Evolutionary conservation across 495 filamentous ascomycete species (phyloP).

Genomic region (Neurospora sp.): DNA sequence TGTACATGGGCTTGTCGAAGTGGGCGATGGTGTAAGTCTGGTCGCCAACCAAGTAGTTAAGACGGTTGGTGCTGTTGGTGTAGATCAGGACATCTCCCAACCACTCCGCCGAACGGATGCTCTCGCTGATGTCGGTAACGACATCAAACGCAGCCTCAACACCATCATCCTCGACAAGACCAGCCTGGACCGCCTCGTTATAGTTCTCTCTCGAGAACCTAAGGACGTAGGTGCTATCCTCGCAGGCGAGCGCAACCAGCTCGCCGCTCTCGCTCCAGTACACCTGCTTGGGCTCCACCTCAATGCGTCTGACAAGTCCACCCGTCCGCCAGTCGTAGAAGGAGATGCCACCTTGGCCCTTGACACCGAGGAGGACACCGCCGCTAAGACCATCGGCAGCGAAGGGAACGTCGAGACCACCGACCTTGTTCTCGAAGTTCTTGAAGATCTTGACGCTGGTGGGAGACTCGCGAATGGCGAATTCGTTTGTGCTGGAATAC

Average conservation of each 20-base stretch:
- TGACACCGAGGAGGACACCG: constrained; percentile 88
- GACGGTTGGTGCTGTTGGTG: constrained; percentile 88
- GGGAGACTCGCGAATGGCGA: constrained; percentile 86
- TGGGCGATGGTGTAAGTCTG: constrained; percentile 98
- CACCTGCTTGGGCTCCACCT: constrained; percentile 86
- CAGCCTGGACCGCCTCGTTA: constrained; percentile 66
- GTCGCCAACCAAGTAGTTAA: constrained; percentile 97
- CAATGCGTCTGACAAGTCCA: constrained; percentile 81
- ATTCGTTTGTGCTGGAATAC: constrained; percentile 77
- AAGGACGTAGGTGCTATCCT: constrained; percentile 91
- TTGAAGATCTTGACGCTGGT: constrained; percentile 94
- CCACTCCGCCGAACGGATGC: constrained; percentile 92
- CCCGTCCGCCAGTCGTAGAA: constrained; percentile 95
- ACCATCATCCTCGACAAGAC: constrained; percentile 84
- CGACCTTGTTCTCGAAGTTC: constrained; percentile 90
- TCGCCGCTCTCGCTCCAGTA: constrained; percentile 98
- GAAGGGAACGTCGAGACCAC: constrained; percentile 89
- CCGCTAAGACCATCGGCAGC: constrained; percentile 86
- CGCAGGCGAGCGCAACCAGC: constrained; percentile 83
- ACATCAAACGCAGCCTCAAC: constrained; percentile 96
- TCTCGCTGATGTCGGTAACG: constrained; percentile 89
- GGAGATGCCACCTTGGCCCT: constrained; percentile 86
- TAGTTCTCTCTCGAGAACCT: constrained; percentile 85
- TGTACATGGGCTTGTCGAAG: constrained; percentile 90
- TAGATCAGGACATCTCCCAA: constrained; percentile 98